phyloP scores from a whole-genome alignment of 208 protist species.

The Wallacemonas sp. region DNA sequence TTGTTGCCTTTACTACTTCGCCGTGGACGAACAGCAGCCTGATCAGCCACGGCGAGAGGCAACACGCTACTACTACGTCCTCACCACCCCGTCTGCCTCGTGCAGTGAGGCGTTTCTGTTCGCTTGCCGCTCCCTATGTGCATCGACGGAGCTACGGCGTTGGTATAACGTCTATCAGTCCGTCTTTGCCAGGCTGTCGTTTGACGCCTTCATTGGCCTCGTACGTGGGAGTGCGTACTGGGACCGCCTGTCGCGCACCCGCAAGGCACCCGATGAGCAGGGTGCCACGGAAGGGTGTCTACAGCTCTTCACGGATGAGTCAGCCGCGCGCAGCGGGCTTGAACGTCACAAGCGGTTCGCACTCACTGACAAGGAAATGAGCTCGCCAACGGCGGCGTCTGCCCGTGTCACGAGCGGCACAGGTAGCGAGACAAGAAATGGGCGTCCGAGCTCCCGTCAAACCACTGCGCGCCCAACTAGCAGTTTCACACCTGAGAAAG shows the following conservation, averaged over 20 bases:
- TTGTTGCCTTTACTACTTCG: constrained; percentile 57
- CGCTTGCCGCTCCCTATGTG: constrained; percentile 48
- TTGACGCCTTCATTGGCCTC: constrained; percentile 42
- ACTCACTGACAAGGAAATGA: too few species aligned
- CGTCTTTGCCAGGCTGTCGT: constrained; percentile 41
- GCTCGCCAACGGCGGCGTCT: too few species aligned
- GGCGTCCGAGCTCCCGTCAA: too few species aligned
- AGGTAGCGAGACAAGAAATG: too few species aligned
- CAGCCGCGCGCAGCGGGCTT: constrained; percentile 27
- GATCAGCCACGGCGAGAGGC: constrained; percentile 35
- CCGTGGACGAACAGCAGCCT: constrained; percentile 46
- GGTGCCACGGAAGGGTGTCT: not conserved
- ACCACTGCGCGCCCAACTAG: too few species aligned
- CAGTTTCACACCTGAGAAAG: too few species aligned
- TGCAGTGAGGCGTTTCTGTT: constrained; percentile 54
- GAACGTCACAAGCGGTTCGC: constrained; percentile 12
- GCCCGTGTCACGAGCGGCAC: too few species aligned
- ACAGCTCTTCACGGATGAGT: constrained; percentile 48
- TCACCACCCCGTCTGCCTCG: constrained; percentile 22
- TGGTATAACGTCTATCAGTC: constrained; percentile 56
- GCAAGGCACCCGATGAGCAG: not conserved
- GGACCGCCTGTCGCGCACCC: not conserved
- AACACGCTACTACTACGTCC: constrained; percentile 54
- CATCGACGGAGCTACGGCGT: constrained; percentile 19
- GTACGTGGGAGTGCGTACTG: constrained; percentile 18